Conservation (phyloP, 805 yeast genomes). For the Komagataella kurtzmanii region DNA sequence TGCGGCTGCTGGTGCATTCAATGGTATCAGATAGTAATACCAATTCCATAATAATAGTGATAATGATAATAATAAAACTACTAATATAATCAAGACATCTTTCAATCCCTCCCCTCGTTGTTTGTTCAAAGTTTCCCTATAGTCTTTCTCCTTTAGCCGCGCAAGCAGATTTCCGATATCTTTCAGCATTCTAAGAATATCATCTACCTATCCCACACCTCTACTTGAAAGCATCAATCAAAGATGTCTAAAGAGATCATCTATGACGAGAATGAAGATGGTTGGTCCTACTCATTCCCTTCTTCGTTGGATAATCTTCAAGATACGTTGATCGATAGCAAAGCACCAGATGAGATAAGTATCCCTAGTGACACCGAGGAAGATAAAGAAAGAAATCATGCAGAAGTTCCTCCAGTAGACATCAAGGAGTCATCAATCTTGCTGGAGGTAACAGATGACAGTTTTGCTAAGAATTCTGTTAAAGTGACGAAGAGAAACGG, state of each 20-base stretch:
- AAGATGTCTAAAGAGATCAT: not conserved
- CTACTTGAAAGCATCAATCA: not conserved
- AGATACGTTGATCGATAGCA: not conserved
- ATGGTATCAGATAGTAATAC: not conserved
- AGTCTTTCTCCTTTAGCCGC: not conserved
- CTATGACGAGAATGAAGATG: slow-evolving; percentile 4
- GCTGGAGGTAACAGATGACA: not conserved
- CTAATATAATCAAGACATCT: no score
- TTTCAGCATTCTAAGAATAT: not conserved
- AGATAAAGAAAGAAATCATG: slow-evolving; percentile 3
- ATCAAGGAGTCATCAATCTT: slow-evolving; percentile 1
- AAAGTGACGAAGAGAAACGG: not conserved
- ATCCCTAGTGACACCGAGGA: slow-evolving; percentile 1
- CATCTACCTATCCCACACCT: not conserved
- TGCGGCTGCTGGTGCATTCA: not conserved
- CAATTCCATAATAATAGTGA: not conserved
- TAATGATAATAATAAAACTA: no score
- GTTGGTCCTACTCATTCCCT: slow-evolving; percentile 8
- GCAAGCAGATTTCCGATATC: not conserved
- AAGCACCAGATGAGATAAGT: not conserved
- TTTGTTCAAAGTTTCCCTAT: not conserved
- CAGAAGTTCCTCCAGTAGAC: slow-evolving; percentile 6
- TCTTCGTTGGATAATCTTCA: slow-evolving; percentile 7
- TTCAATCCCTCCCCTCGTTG: not conserved
- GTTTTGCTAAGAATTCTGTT: not conserved